phyloP scores from a whole-genome alignment of 495 filamentous ascomycete species.

The Penicillium lagena region DNA sequence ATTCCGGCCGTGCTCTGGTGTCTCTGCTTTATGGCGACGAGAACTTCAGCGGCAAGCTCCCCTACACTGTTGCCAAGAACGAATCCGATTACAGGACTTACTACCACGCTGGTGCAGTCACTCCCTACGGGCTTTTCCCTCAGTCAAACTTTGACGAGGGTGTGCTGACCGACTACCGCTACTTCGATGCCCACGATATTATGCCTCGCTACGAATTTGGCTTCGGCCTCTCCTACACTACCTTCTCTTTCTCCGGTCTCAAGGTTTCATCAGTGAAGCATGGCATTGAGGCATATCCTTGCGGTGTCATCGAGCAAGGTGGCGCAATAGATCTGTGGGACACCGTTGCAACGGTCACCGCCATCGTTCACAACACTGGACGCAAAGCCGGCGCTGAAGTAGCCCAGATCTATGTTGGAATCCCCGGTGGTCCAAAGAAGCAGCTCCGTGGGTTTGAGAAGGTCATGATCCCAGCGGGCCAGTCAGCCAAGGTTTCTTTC shows the following conservation, averaged over 20 bases:
- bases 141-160: conserved; percentile 50
- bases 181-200: conserved; percentile 50
- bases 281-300: conserved; percentile 8
- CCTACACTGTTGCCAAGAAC: conserved; percentile 70
- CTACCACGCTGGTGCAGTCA: conserved; percentile 3
- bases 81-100: conserved; percentile 51
- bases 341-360: conserved; percentile 37
- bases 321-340: conserved; percentile 53
- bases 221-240: conserved; percentile 61
- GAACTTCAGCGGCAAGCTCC: conserved; percentile 46
- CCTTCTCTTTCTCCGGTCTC: conserved; percentile 43
- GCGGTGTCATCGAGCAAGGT: conserved; percentile 24
- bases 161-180: conserved; percentile 48
- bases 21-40: conserved; percentile 66
- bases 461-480: conserved; percentile 32
- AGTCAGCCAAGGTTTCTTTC: conserved; percentile 38
- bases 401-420: conserved; percentile 57
- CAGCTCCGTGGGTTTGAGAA: conserved; percentile 53
- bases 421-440: conserved; percentile 25
- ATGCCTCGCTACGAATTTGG: conserved; percentile 62
- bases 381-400: conserved; percentile 43
- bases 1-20: conserved; percentile 67
- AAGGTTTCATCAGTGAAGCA: no score
- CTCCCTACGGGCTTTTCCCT: no score
- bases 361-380: conserved; percentile 52